Evolutionary conservation across 805 yeast genomes (phyloP).

Genomic region (Ogataea polymorpha): DNA sequence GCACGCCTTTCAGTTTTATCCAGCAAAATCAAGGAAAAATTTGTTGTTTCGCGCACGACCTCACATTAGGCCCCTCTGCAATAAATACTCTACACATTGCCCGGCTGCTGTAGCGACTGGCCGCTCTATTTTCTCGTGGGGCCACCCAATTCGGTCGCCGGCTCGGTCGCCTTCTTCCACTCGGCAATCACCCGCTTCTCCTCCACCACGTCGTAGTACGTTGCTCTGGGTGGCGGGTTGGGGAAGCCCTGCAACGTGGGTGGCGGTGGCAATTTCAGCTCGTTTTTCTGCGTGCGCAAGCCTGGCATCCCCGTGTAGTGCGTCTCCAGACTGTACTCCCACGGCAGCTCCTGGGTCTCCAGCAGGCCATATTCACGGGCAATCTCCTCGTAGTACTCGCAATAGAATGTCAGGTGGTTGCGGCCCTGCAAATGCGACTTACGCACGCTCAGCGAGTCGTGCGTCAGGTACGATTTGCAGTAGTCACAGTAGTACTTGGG

Average conservation of each 20-base stretch:
- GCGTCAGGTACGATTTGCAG: constrained; percentile 79
- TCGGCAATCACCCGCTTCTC: constrained; percentile 18
- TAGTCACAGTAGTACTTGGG: constrained; percentile 80
- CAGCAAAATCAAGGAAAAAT: constrained; percentile 11
- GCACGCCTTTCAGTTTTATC: constrained; percentile 8
- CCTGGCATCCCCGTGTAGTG: constrained; percentile 39
- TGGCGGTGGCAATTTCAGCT: constrained; percentile 31
- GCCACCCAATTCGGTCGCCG: neutral
- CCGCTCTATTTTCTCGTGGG: neutral
- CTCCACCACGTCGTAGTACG: constrained; percentile 20
- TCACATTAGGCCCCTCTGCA: neutral
- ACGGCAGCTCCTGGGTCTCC: constrained; percentile 29
- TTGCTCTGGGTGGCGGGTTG: constrained; percentile 36
- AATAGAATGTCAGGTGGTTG: constrained; percentile 67
- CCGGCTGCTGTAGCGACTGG: neutral
- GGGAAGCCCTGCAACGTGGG: constrained; percentile 34
- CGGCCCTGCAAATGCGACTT: constrained; percentile 76
- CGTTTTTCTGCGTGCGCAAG: constrained; percentile 15
- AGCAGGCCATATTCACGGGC: constrained; percentile 21
- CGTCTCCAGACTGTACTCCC: constrained; percentile 36
- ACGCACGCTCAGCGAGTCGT: constrained; percentile 83
- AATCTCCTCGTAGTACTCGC: constrained; percentile 65
- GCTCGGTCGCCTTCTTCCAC: constrained; percentile 1
- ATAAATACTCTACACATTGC: neutral
- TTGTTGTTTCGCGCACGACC: constrained; percentile 5